Evolutionary conservation across 768 basidiomycete genomes (phyloP).

Genomic region (Psilocybe subaeruginosa): DNA sequence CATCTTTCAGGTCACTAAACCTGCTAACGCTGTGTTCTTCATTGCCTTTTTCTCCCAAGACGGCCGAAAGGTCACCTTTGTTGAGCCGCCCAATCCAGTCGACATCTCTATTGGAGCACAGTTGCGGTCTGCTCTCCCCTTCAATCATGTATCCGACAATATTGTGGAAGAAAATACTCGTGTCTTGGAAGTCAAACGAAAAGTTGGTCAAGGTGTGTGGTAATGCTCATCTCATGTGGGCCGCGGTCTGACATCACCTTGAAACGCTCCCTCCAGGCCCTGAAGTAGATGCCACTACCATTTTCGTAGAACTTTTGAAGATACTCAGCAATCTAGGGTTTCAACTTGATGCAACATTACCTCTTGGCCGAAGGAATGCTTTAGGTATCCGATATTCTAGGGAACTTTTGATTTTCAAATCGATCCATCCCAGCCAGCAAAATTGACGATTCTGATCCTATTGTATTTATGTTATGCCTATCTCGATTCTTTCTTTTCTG

Average conservation of each 20-base stretch:
- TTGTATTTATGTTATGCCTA: neutral
- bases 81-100: conserved; percentile 46
- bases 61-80: conserved; percentile 56
- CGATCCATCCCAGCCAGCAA: neutral
- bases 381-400: conserved; percentile 46
- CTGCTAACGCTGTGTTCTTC: conserved; percentile 58
- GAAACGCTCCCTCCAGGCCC: conserved; percentile 29
- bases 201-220: conserved; percentile 27
- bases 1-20: conserved; percentile 60
- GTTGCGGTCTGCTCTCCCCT: conserved; percentile 39
- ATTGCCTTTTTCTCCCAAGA: conserved; percentile 64
- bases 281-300: conserved; percentile 53
- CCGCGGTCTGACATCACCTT: neutral
- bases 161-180: conserved; percentile 53
- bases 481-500: neutral
- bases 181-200: conserved; percentile 56
- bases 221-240: neutral
- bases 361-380: conserved; percentile 52
- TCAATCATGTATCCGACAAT: conserved; percentile 38
- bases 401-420: conserved; percentile 31
- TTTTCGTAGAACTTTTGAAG: conserved; percentile 66
- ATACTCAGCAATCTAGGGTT: conserved; percentile 60
- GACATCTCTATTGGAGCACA: conserved; percentile 42
- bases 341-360: conserved; percentile 68
- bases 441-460: neutral